phyloP scores from a whole-genome alignment of 2,329 filamentous ascomycete species.

The Aureobasidium sp. region DNA sequence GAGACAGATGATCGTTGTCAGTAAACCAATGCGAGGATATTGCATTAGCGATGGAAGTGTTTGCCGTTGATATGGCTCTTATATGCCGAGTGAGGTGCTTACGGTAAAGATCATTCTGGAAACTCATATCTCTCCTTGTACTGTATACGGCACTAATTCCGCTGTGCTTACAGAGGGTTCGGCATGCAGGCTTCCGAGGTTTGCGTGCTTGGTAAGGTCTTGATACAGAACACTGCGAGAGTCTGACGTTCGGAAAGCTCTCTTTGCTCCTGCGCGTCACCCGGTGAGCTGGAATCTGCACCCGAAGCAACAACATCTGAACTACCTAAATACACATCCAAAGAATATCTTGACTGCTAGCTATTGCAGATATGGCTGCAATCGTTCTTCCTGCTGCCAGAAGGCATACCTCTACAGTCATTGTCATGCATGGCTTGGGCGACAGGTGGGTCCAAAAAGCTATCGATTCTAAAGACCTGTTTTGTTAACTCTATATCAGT shows the following conservation, averaged over 20 bases:
- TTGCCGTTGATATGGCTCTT: background rate
- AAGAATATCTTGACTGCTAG: background rate
- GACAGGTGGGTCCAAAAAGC: slow-evolving; percentile 47
- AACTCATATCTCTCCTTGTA: background rate
- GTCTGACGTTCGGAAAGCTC: background rate
- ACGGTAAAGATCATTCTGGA: background rate
- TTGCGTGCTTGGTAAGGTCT: background rate
- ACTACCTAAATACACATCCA: background rate
- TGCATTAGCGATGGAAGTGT: background rate
- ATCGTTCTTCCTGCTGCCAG: slow-evolving; percentile 71
- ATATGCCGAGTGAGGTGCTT: background rate
- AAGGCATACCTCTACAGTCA: slow-evolving; percentile 87
- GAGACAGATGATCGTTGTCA: slow-evolving; percentile 5
- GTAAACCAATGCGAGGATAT: background rate
- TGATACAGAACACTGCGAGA: background rate
- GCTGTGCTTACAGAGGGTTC: slow-evolving; percentile 1
- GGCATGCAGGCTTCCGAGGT: background rate
- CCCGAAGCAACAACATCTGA: background rate
- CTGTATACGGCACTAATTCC: slow-evolving; percentile 7
- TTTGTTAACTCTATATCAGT: slow-evolving; percentile 20
- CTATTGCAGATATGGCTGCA: slow-evolving; percentile 28
- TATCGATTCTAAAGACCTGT: background rate
- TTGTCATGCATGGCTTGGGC: slow-evolving; percentile 86
- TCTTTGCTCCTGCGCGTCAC: background rate
- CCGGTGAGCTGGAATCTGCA: background rate